These are phyloP conservation scores for Lasiodiplodia sp. DNA, from an alignment of 2,329 filamentous ascomycete genomes.

Conservation along the genomic window DNA sequence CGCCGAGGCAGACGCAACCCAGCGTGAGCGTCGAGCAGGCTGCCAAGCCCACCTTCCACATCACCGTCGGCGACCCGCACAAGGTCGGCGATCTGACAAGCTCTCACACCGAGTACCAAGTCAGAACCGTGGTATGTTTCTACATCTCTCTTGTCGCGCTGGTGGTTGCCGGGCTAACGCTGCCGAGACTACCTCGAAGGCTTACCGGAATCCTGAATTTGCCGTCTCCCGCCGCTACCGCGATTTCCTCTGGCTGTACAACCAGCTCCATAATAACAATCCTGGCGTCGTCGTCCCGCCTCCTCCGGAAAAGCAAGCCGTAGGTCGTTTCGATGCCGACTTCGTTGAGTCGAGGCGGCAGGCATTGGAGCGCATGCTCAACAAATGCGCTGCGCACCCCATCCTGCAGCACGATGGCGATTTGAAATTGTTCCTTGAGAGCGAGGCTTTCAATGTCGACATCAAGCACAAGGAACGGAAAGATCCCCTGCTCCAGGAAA, in stretches of 20 bases:
- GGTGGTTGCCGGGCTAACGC: constrained; percentile 21
- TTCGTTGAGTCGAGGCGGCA: constrained; percentile 93
- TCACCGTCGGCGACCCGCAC: constrained; percentile 93
- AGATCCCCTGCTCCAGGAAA: constrained; percentile 84
- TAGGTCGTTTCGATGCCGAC: constrained; percentile 93
- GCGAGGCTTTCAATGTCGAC: constrained; percentile 93
- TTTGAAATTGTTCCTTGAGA: constrained; percentile 95
- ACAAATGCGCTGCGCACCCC: constrained; percentile 90
- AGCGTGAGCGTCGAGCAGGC: constrained; percentile 93
- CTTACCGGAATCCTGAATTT: constrained; percentile 91
- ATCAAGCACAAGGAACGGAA: constrained; percentile 97
- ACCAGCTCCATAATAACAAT: constrained; percentile 89
- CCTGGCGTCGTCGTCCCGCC: constrained; percentile 94
- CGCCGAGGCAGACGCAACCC: constrained; percentile 66
- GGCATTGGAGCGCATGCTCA: constrained; percentile 95
- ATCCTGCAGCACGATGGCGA: constrained; percentile 92
- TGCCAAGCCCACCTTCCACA: constrained; percentile 88
- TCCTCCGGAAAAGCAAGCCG: constrained; percentile 96
- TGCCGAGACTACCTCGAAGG: constrained; percentile 86
- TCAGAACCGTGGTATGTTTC: constrained; percentile 79
- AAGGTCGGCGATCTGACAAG: constrained; percentile 97
- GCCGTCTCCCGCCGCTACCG: constrained; percentile 92
- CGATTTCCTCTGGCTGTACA: constrained; percentile 98
- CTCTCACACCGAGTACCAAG: constrained; percentile 97
- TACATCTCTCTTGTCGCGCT: constrained; percentile 1